Conservation (phyloP, 1,139 yeast species). For the Martiniozyma asiatica region DNA sequence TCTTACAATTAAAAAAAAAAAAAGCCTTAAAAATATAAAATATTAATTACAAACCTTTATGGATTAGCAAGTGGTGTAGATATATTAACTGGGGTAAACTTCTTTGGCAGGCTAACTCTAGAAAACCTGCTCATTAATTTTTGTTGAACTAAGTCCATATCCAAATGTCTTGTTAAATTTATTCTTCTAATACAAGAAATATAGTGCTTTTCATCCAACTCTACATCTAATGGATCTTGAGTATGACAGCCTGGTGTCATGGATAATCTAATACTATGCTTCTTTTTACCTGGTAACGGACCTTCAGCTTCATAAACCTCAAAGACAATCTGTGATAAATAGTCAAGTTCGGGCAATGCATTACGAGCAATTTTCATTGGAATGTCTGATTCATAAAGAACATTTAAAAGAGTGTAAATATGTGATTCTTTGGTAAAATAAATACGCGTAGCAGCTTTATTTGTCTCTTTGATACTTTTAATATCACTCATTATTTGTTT, state of each 20-base stretch:
- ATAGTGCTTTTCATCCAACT: slow-evolving; percentile 90
- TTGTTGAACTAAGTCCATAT: slow-evolving; percentile 79
- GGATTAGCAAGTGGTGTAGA: slow-evolving; percentile 47
- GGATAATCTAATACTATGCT: slow-evolving; percentile 77
- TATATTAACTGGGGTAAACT: slow-evolving; percentile 80
- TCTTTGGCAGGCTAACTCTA: slow-evolving; percentile 83
- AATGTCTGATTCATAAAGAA: slow-evolving; percentile 84
- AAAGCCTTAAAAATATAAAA: not conserved
- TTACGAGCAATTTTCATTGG: slow-evolving; percentile 92
- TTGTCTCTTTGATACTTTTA: slow-evolving; percentile 64
- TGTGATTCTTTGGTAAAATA: slow-evolving; percentile 97
- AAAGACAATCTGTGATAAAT: slow-evolving; percentile 86
- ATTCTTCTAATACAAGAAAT: slow-evolving; percentile 91
- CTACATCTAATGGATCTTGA: slow-evolving; percentile 93
- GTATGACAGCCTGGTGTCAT: slow-evolving; percentile 98
- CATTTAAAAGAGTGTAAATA: slow-evolving; percentile 83
- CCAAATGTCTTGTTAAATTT: slow-evolving; percentile 84
- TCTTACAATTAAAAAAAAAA: not conserved
- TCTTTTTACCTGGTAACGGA: slow-evolving; percentile 47
- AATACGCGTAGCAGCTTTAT: slow-evolving; percentile 71
- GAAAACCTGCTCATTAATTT: slow-evolving; percentile 72
- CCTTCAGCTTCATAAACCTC: slow-evolving; percentile 76
- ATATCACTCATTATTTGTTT: slow-evolving; percentile 77
- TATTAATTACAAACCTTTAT: not conserved
- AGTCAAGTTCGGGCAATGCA: slow-evolving; percentile 92